Evolutionary conservation across 2,329 filamentous ascomycete genomes (phyloP).

Genomic region (Tolypocladium guangdongense): DNA sequence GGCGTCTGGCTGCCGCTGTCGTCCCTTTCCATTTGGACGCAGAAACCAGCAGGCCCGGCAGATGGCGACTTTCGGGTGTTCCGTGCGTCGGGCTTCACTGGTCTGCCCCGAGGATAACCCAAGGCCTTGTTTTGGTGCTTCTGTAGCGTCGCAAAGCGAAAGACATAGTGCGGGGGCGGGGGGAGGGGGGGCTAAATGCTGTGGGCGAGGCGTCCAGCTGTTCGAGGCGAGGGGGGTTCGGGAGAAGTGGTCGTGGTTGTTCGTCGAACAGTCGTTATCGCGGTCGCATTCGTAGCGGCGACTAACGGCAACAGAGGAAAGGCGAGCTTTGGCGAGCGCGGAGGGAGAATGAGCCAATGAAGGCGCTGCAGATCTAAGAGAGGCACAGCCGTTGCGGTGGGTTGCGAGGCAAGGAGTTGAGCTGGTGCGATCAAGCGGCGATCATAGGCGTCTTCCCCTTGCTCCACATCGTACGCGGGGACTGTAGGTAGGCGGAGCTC

Average conservation of each 20-base stretch:
- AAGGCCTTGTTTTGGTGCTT: neutral
- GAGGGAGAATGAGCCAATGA: neutral
- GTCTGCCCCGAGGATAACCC: neutral
- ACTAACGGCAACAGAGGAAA: neutral
- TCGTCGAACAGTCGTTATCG: neutral
- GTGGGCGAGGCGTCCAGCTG: neutral
- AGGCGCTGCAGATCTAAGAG: neutral
- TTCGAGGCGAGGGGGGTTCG: neutral
- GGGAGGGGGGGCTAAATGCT: too few species aligned
- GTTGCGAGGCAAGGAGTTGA: neutral
- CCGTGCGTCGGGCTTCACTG: neutral
- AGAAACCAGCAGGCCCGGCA: neutral
- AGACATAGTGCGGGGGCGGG: neutral
- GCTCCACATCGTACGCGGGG: neutral
- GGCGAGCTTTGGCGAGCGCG: neutral
- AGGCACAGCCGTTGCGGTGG: neutral
- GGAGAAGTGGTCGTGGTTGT: neutral
- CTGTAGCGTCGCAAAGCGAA: neutral
- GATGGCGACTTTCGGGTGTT: neutral
- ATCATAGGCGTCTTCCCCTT: neutral
- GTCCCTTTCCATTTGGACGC: slow-evolving; percentile 17
- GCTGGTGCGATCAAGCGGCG: neutral
- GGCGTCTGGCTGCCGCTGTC: slow-evolving; percentile 18
- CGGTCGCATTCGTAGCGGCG: neutral
- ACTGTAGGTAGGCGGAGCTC: neutral